A percentile compares a stretch with the other conserved stretches of the same genome.
These are phyloP conservation scores for Monilinia polystroma DNA, from an alignment of 2,329 filamentous ascomycete genomes.

Conservation along the genomic window DNA sequence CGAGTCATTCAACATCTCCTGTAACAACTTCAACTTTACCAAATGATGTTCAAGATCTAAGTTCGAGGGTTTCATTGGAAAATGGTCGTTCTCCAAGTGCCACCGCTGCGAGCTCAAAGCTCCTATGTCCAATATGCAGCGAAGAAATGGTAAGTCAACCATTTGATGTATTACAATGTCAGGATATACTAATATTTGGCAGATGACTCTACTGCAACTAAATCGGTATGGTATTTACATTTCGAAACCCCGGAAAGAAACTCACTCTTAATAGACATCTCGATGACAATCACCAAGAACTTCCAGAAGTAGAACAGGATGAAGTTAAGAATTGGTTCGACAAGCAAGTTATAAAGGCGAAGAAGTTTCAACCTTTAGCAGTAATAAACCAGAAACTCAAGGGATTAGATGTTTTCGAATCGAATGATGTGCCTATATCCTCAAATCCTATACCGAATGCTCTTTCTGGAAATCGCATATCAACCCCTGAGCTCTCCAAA, in stretches of 20 bases:
- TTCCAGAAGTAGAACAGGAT: conserved; percentile 70
- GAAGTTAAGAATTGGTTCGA: conserved; percentile 80
- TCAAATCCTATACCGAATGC: conserved; percentile 38
- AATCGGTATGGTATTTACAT: conserved; percentile 60
- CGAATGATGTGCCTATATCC: conserved; percentile 58
- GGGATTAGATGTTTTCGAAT: conserved; percentile 72
- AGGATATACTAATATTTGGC: conserved; percentile 31
- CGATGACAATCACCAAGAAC: conserved; percentile 70
- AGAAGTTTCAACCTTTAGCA: conserved; percentile 71
- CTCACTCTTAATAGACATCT: conserved; percentile 56
- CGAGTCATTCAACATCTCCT: conserved; percentile 64
- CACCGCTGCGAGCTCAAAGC: conserved; percentile 58
- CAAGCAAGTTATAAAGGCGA: conserved; percentile 71
- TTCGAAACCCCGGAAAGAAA: conserved; percentile 32
- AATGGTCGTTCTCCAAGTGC: conserved; percentile 53
- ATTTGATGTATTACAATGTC: background rate
- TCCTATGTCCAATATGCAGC: conserved; percentile 95
- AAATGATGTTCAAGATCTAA: conserved; percentile 73
- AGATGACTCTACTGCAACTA: conserved; percentile 89
- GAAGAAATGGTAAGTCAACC: conserved; percentile 80
- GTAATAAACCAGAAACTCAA: conserved; percentile 75
- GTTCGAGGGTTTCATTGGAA: conserved; percentile 74
- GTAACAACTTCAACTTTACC: conserved; percentile 62
- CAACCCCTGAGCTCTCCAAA: conserved; percentile 38
- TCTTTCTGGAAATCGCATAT: conserved; percentile 41